Percentiles rank a stretch among this genome's conserved stretches.
Evolutionary conservation across 768 basidiomycete species (phyloP).

Genomic region (Pleurotus tuber-regium): DNA sequence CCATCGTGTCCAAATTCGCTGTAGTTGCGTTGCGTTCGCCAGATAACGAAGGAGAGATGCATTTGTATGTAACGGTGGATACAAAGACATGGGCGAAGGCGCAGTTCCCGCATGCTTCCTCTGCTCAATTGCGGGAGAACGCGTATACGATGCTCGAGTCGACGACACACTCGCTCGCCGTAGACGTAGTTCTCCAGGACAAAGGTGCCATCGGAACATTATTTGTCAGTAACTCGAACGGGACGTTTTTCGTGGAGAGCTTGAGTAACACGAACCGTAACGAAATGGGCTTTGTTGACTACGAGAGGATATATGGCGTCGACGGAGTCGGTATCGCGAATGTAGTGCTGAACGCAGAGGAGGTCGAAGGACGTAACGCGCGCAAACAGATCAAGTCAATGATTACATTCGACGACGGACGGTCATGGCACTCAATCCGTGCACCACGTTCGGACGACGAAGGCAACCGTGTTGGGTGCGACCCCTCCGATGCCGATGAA

Average conservation of each 20-base stretch:
- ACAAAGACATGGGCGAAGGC: slow-evolving; percentile 84
- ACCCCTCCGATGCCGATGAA: slow-evolving; percentile 46
- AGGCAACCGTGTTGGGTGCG: slow-evolving; percentile 62
- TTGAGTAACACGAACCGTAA: slow-evolving; percentile 93
- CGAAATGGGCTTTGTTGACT: slow-evolving; percentile 86
- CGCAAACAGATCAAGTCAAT: slow-evolving; percentile 72
- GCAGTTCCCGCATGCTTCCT: slow-evolving; percentile 88
- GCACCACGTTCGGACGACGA: slow-evolving; percentile 57
- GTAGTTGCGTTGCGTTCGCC: slow-evolving; percentile 79
- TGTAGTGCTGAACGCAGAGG: slow-evolving; percentile 77
- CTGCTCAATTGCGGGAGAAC: slow-evolving; percentile 79
- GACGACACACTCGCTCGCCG: slow-evolving; percentile 88
- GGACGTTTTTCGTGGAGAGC: slow-evolving; percentile 91
- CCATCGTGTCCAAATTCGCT: slow-evolving; percentile 89
- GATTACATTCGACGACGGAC: slow-evolving; percentile 91
- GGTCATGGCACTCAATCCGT: slow-evolving; percentile 71
- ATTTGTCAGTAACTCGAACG: slow-evolving; percentile 95
- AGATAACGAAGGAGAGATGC: slow-evolving; percentile 64
- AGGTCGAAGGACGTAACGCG: slow-evolving; percentile 71
- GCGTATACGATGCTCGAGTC: slow-evolving; percentile 96
- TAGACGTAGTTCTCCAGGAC: slow-evolving; percentile 85
- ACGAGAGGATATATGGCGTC: slow-evolving; percentile 81
- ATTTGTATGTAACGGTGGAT: slow-evolving; percentile 85
- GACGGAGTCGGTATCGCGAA: slow-evolving; percentile 94
- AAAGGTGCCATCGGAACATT: slow-evolving; percentile 75